A percentile compares a stretch with the other conserved stretches of the same genome.
Conservation (phyloP, 2,329 filamentous ascomycete species). For the Sporothrix euskadiensis region DNA sequence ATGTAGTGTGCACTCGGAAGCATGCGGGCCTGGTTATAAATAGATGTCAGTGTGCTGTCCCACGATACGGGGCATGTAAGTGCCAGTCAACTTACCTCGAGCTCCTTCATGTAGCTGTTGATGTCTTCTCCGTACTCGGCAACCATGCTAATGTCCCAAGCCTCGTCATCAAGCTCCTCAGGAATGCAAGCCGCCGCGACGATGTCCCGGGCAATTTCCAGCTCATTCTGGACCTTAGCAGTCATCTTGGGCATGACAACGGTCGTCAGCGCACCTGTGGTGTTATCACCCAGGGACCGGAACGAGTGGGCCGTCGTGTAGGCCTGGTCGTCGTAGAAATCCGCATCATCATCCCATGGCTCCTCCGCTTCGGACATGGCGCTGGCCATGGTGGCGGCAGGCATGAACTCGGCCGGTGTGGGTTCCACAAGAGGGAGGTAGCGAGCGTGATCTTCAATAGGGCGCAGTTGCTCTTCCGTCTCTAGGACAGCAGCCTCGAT, state of each 20-base stretch:
- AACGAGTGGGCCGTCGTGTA: constrained; percentile 76
- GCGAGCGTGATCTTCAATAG: neutral
- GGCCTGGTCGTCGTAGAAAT: constrained; percentile 66
- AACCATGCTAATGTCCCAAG: constrained; percentile 95
- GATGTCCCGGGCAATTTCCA: constrained; percentile 63
- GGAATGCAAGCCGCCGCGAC: constrained; percentile 66
- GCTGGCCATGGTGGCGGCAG: constrained; percentile 20
- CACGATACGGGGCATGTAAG: neutral
- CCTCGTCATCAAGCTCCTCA: constrained; percentile 84
- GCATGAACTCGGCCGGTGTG: constrained; percentile 22
- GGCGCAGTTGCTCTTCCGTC: neutral
- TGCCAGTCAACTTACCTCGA: constrained; percentile 65
- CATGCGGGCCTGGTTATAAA: constrained; percentile 38
- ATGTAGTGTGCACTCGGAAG: constrained; percentile 92
- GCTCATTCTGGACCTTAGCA: constrained; percentile 68
- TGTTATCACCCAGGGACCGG: constrained; percentile 68
- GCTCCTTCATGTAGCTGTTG: constrained; percentile 83
- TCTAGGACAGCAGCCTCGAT: constrained; percentile 22
- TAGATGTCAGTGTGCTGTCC: constrained; percentile 28
- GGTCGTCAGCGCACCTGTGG: constrained; percentile 52
- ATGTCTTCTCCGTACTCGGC: constrained; percentile 96
- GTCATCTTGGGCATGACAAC: constrained; percentile 73
- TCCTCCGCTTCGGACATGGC: constrained; percentile 60
- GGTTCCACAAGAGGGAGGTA: neutral
- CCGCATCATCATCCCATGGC: constrained; percentile 78